Percentiles rank a stretch among this genome's conserved stretches.
These are phyloP conservation scores for Mortierella claussenii DNA, from an alignment of 192 early-diverging fungal genomes.

Conservation along the genomic window DNA sequence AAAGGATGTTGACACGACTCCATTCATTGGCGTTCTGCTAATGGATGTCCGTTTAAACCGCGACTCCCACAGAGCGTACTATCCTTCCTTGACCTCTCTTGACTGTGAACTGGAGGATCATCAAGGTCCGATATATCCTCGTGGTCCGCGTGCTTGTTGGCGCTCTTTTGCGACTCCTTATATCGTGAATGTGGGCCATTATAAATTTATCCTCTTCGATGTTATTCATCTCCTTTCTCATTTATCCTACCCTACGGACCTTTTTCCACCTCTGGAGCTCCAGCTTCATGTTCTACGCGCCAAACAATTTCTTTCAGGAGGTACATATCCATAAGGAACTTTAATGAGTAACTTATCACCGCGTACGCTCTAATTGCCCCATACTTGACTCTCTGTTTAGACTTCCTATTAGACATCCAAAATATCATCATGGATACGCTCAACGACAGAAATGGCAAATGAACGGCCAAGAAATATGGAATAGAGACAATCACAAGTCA, in stretches of 20 bases:
- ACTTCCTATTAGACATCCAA: constrained; percentile 10
- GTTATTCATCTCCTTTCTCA: too few relatives aligned
- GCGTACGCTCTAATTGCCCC: too few relatives aligned
- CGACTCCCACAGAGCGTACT: background rate
- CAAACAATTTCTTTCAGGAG: too few relatives aligned
- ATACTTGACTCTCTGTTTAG: too few relatives aligned
- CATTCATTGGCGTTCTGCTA: background rate
- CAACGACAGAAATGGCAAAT: constrained; percentile 2
- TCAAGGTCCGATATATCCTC: background rate
- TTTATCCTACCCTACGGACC: too few relatives aligned
- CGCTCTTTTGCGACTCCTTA: background rate
- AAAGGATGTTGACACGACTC: background rate
- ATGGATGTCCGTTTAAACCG: background rate
- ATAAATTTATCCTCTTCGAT: too few relatives aligned
- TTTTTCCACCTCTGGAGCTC: too few relatives aligned
- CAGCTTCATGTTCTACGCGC: too few relatives aligned
- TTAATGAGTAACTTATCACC: too few relatives aligned
- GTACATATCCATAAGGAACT: too few relatives aligned
- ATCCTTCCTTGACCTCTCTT: background rate
- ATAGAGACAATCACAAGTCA: constrained; percentile 4
- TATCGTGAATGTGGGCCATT: too few relatives aligned
- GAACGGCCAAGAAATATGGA: background rate
- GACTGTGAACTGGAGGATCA: background rate
- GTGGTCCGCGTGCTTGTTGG: background rate
- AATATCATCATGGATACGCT: constrained; percentile 10